A percentile compares a stretch with the other conserved stretches of the same genome.
phyloP scores from a whole-genome alignment of 2,329 filamentous ascomycete species.

The Exophiala alcalophila region DNA sequence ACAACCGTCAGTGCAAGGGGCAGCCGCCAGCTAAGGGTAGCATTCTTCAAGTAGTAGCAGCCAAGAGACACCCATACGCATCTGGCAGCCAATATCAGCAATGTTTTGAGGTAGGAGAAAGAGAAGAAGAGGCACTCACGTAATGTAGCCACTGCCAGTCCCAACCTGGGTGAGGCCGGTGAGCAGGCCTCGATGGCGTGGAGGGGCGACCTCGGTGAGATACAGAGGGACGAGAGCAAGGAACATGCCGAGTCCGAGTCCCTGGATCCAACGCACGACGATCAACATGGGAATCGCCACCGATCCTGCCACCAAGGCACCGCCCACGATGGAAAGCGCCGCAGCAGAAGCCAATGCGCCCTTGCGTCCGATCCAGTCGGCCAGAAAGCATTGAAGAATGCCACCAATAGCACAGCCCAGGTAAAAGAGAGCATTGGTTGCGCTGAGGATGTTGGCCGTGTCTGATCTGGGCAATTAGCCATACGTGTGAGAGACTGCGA shows the following conservation, averaged over 20 bases:
- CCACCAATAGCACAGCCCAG: conserved; percentile 40
- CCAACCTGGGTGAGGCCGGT: conserved; percentile 8
- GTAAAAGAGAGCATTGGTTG: conserved; percentile 45
- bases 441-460: conserved; percentile 44
- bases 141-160: conserved; percentile 11
- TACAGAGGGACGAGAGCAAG: conserved; percentile 45
- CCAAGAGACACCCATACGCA: conserved; percentile 8
- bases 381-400: conserved; percentile 38
- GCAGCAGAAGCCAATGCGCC: conserved; percentile 38
- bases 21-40: conserved; percentile 15
- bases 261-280: conserved; percentile 29
- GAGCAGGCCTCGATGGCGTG: conserved; percentile 40
- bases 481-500: neutral
- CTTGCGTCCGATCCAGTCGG: conserved; percentile 39
- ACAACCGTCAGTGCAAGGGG: conserved; percentile 14
- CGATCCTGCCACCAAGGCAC: conserved; percentile 39
- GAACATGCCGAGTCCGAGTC: conserved; percentile 46
- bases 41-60: conserved; percentile 13
- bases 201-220: conserved; percentile 44
- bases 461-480: conserved; percentile 2
- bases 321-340: conserved; percentile 35
- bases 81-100: conserved; percentile 34
- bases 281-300: conserved; percentile 19
- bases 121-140: conserved; percentile 39
- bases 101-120: conserved; percentile 44